Base-by-base conservation (phyloP, 208 protist genomes). In the Crithidia bombi region DNA sequence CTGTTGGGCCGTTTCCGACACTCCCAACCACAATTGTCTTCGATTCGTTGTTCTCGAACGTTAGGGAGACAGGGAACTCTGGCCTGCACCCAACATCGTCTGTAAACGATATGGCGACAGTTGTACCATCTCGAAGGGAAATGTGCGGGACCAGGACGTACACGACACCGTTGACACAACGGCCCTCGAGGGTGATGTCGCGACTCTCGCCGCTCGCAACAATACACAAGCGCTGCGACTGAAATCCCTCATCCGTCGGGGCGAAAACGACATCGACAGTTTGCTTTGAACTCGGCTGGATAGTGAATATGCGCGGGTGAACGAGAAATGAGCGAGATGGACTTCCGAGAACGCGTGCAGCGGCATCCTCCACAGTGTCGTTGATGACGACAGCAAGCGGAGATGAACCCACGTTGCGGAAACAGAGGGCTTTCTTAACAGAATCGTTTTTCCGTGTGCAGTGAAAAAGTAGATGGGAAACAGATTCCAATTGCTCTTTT, bases 391-490 rank as follows among this genome's bases (percentile, higher is more conserved):
- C 74, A 26, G 90, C 83, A 28, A 94, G 65, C 3, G 86, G 74
- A 41, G 86, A 87, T 25, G 77, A 77, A 11, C 79, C 84, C 11
- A 89, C 65, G 58, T 94, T 94, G 51, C 86, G 69, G 23, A 83
- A 76, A 54, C 35, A 57, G 23, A 83, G 14, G 12, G 15, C 25
- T 35, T 73, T 70, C 26, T 58, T 61, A 5, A 62, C 33, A 0
- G 57, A 75, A n/a, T 83, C 72, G 12, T 63, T 52, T 28, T 58
- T 73, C 41, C 50, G 59, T 14, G 81, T 84, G 32, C 81, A 66
- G 28, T 82, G 73, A 54, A 94, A 84, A 38, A 41, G 17, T 49
- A 89, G 43, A 2, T 21, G 25, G 21, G 74, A 66, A 28, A 85
- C 33, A 6, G 79, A 81, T 14, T 83, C 52, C 28, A 28, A 10